phyloP scores from a whole-genome alignment of 257 asterid species.

The Penstemon davidsonii region DNA sequence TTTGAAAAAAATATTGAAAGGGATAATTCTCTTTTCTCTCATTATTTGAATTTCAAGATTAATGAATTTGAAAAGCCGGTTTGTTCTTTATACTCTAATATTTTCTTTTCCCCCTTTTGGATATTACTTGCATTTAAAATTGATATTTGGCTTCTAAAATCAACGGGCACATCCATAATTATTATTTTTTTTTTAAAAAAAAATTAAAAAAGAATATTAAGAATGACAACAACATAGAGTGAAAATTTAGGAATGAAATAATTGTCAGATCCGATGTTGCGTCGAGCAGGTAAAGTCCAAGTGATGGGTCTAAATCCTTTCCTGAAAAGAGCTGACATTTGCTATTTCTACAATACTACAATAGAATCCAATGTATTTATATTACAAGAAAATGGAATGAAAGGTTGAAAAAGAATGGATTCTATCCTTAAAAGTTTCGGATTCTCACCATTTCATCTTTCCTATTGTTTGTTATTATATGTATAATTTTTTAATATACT shows the following conservation, averaged over 20 bases:
- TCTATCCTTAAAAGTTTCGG: neutral
- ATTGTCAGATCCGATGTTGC: conserved; percentile 2
- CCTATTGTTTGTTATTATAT: no score
- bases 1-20: conserved; percentile 23
- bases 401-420: neutral
- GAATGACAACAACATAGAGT: neutral
- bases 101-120: neutral
- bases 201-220: neutral
- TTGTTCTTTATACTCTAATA: neutral
- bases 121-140: neutral
- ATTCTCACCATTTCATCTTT: neutral
- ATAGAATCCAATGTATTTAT: conserved; percentile 31
- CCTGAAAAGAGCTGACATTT: conserved; percentile 23
- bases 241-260: neutral
- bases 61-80: neutral
- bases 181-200: no score
- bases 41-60: conserved; percentile 22
- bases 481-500: no score
- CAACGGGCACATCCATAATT: neutral
- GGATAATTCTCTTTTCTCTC: neutral
- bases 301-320: conserved; percentile 21
- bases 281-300: conserved; percentile 27
- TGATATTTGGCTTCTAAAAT: neutral
- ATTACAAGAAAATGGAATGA: neutral
- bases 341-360: neutral